Conservation (phyloP, 306 rosid species). For the Bauhinia variegata region DNA sequence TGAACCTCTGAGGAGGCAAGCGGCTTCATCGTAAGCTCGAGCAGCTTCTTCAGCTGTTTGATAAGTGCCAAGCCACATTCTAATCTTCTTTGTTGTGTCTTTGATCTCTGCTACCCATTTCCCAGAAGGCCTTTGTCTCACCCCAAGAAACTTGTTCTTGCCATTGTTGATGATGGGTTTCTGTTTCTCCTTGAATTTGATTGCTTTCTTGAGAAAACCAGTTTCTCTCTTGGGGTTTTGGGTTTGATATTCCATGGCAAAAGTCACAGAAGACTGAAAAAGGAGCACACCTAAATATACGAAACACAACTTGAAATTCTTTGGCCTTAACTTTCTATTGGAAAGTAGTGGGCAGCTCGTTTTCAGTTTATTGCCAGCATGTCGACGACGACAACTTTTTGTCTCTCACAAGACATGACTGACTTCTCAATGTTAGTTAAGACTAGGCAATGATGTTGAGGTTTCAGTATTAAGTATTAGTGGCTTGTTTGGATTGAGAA, state of each 20-base stretch:
- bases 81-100: conserved; percentile 76
- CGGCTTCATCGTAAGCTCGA: conserved; percentile 85
- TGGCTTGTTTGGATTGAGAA: too few relatives aligned
- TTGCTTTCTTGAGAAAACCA: too few relatives aligned
- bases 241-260: conserved; percentile 33
- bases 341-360: conserved; percentile 78
- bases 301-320: too few relatives aligned
- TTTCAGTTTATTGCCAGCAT: conserved; percentile 39
- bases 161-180: background rate
- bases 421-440: too few relatives aligned
- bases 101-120: conserved; percentile 96
- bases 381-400: too few relatives aligned
- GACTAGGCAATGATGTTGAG: too few relatives aligned
- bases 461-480: too few relatives aligned
- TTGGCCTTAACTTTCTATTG: background rate
- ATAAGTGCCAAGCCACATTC: conserved; percentile 91
- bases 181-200: too few relatives aligned
- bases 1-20: conserved; percentile 70
- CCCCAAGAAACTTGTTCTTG: conserved; percentile 69
- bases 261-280: background rate
- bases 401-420: too few relatives aligned
- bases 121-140: conserved; percentile 87
- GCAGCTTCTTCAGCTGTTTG: conserved; percentile 85
- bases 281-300: background rate
- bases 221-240: conserved; percentile 19